Evolutionary conservation across 306 rosid genomes (phyloP).

Genomic region (Parietaria judaica): DNA sequence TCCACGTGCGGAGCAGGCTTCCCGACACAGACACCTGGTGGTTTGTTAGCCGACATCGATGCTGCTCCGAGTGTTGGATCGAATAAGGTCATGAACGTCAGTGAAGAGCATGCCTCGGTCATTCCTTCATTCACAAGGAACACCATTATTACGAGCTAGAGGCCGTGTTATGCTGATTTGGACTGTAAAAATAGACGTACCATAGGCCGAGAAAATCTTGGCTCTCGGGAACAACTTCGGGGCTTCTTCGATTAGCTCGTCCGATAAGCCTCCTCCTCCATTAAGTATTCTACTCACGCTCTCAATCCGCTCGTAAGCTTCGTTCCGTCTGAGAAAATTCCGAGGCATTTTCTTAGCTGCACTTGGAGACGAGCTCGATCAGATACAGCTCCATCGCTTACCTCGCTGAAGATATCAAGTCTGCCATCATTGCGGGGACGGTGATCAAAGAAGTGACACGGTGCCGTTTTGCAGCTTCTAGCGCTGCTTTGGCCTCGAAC

Average conservation of each 20-base stretch:
- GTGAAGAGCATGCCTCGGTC: slow-evolving; percentile 87
- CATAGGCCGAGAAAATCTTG: slow-evolving; percentile 86
- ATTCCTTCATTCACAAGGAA: slow-evolving; percentile 42
- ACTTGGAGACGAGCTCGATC: too few relatives aligned
- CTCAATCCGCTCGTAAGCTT: slow-evolving; percentile 42
- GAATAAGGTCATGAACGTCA: slow-evolving; percentile 58
- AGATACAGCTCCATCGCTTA: slow-evolving; percentile 4
- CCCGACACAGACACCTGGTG: slow-evolving; percentile 81
- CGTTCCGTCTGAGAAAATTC: slow-evolving; percentile 27
- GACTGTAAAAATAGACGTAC: slow-evolving; percentile 33
- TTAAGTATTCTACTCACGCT: slow-evolving; percentile 67
- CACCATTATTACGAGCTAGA: not conserved
- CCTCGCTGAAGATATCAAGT: slow-evolving; percentile 50
- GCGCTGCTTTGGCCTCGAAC: slow-evolving; percentile 53
- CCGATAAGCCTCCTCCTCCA: slow-evolving; percentile 85
- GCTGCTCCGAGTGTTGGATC: slow-evolving; percentile 35
- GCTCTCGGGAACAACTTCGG: slow-evolving; percentile 55
- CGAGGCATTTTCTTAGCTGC: not conserved
- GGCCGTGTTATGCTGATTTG: not conserved
- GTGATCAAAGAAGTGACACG: slow-evolving; percentile 75
- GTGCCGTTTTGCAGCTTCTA: slow-evolving; percentile 41
- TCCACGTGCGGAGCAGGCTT: slow-evolving; percentile 93
- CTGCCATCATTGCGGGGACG: slow-evolving; percentile 85
- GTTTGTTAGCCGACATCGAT: slow-evolving; percentile 24
- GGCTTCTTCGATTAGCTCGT: slow-evolving; percentile 45